Evolutionary conservation across 352 stramenopile genomes (phyloP).

Genomic region (Phytopythium chamaehyphon): DNA sequence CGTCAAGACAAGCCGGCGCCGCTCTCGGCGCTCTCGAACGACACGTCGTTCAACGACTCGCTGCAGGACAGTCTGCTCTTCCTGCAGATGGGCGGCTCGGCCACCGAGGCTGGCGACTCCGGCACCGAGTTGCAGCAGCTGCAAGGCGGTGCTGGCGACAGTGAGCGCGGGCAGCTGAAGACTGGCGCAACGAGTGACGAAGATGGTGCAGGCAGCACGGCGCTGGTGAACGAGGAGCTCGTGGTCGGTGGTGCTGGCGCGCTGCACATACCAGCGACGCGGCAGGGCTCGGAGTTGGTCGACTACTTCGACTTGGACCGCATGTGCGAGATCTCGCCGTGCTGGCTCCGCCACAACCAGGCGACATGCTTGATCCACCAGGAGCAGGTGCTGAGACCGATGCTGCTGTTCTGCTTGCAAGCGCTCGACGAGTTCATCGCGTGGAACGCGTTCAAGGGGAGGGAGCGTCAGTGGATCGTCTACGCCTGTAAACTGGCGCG

Average conservation of each 20-base stretch:
- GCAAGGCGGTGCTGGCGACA: constrained; percentile 11
- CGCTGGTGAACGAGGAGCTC: constrained; percentile 29
- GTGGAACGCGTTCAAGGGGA: constrained; percentile 18
- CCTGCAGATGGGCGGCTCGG: constrained; percentile 19
- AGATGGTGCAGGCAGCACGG: constrained; percentile 17
- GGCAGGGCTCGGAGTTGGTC: constrained; percentile 26
- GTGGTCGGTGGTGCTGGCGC: constrained; percentile 5
- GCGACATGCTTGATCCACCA: constrained; percentile 40
- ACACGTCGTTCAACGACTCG: constrained; percentile 40
- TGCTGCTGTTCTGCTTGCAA: constrained; percentile 75
- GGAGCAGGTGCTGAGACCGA: constrained; percentile 32
- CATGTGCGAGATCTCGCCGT: constrained; percentile 60
- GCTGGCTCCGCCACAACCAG: constrained; percentile 40
- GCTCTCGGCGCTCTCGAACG: constrained; percentile 9
- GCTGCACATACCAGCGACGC: neutral
- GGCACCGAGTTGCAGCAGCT: constrained; percentile 11
- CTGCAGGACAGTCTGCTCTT: constrained; percentile 55
- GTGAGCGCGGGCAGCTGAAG: neutral
- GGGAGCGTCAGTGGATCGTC: constrained; percentile 32
- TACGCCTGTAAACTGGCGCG: constrained; percentile 49
- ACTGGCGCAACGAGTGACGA: too few species aligned
- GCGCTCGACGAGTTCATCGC: constrained; percentile 71
- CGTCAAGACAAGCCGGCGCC: constrained; percentile 34
- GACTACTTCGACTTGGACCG: constrained; percentile 73
- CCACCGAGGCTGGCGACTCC: constrained; percentile 11